Conservation (phyloP, 179 eudicot species). For the Silene noctiflora region DNA sequence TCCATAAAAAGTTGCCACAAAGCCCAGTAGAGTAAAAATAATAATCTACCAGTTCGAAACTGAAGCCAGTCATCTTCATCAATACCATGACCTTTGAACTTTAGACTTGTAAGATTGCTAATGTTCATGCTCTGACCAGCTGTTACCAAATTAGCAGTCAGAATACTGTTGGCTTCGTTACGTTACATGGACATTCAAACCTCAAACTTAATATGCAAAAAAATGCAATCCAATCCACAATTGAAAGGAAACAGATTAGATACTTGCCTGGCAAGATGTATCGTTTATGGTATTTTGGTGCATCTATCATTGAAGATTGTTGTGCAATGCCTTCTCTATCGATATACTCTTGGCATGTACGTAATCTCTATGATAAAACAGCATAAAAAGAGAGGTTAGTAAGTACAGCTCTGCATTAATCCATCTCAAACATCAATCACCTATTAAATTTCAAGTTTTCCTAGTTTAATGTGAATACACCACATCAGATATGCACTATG, state of each 20-base stretch:
- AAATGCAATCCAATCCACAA: background rate
- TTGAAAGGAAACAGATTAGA: background rate
- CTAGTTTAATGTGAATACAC: too few relatives aligned
- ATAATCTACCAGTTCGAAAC: conserved; percentile 52
- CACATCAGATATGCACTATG: too few relatives aligned
- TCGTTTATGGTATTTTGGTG: conserved; percentile 81
- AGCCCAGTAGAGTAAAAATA: background rate
- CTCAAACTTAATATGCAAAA: background rate
- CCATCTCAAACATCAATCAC: too few relatives aligned
- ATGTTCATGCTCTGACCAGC: conserved; percentile 63
- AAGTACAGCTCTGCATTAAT: background rate
- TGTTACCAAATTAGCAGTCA: conserved; percentile 23
- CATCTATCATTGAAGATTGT: conserved; percentile 66
- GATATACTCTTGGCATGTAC: conserved; percentile 72
- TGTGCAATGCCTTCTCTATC: conserved; percentile 76
- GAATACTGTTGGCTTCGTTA: background rate
- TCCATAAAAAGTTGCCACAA: background rate
- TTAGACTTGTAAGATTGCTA: conserved; percentile 39
- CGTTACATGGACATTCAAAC: background rate
- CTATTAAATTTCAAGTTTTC: too few relatives aligned
- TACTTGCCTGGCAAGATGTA: conserved; percentile 78
- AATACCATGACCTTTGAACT: conserved; percentile 44
- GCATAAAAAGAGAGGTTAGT: background rate
- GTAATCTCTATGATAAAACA: conserved; percentile 55
- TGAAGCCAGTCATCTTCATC: conserved; percentile 82